phyloP scores from a whole-genome alignment of 2,329 filamentous ascomycete species.

The Neonectria hederae region DNA sequence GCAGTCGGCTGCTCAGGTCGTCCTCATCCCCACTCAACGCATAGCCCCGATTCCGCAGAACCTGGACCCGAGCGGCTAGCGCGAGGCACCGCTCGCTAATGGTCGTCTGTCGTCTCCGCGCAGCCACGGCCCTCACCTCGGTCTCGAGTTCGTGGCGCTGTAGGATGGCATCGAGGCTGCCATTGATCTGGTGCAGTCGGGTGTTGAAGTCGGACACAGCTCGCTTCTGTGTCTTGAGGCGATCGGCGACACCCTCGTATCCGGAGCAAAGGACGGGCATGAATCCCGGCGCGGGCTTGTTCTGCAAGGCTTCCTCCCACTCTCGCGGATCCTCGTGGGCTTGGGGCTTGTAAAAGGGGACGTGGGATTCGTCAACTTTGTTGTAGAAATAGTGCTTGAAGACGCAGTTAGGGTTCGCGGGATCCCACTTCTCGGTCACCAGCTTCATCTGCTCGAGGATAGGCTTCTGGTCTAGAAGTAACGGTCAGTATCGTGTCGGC shows the following conservation, averaged over 20 bases:
- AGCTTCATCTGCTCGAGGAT: slow-evolving; percentile 78
- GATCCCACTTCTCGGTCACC: slow-evolving; percentile 79
- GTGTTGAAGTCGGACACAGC: slow-evolving; percentile 76
- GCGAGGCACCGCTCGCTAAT: slow-evolving; percentile 78
- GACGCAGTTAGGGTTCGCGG: slow-evolving; percentile 71
- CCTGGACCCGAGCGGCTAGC: slow-evolving; percentile 81
- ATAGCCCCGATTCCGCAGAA: slow-evolving; percentile 83
- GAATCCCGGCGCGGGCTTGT: slow-evolving; percentile 79
- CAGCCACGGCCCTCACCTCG: slow-evolving; percentile 77
- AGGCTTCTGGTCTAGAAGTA: slow-evolving; percentile 67
- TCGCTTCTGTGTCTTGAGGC: slow-evolving; percentile 76
- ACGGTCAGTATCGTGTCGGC: slow-evolving; percentile 16
- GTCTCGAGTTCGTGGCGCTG: slow-evolving; percentile 80
- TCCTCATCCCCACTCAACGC: slow-evolving; percentile 83
- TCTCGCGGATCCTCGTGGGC: slow-evolving; percentile 77
- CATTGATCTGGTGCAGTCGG: slow-evolving; percentile 82
- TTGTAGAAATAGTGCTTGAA: slow-evolving; percentile 92
- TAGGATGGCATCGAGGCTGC: slow-evolving; percentile 75
- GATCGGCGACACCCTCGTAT: slow-evolving; percentile 75
- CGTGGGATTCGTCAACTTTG: slow-evolving; percentile 76
- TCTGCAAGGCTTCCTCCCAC: slow-evolving; percentile 85
- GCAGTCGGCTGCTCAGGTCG: slow-evolving; percentile 76
- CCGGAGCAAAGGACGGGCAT: slow-evolving; percentile 81
- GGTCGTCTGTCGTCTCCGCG: slow-evolving; percentile 75
- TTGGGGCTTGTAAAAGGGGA: slow-evolving; percentile 79